Evolutionary conservation across 2,329 filamentous ascomycete species (phyloP).

Genomic region (Sporothrix pseudoabietina): DNA sequence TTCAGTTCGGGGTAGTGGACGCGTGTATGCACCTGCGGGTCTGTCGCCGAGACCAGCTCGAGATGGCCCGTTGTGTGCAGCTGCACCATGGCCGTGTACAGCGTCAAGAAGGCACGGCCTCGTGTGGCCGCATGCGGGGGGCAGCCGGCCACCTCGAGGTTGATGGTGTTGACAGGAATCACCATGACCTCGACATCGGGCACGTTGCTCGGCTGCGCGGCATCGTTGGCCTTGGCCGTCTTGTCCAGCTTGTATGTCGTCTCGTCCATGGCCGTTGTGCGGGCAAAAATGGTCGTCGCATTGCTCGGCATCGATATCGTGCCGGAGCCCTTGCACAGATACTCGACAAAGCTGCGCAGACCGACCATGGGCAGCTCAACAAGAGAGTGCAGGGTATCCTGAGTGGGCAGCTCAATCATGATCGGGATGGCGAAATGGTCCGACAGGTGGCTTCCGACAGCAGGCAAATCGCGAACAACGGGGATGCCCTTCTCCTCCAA

Average conservation of each 20-base stretch:
- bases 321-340: slow-evolving; percentile 39
- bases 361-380: slow-evolving; percentile 33
- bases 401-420: slow-evolving; percentile 37
- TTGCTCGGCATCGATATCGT: slow-evolving; percentile 36
- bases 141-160: slow-evolving; percentile 40
- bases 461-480: slow-evolving; percentile 36
- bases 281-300: slow-evolving; percentile 37
- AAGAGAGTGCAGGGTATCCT: slow-evolving; percentile 37
- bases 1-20: slow-evolving; percentile 41
- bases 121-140: slow-evolving; percentile 19
- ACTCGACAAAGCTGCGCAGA: slow-evolving; percentile 40
- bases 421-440: slow-evolving; percentile 41
- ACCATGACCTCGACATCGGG: slow-evolving; percentile 43
- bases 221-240: slow-evolving; percentile 35
- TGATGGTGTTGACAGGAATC: slow-evolving; percentile 44
- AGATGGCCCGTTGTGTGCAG: slow-evolving; percentile 40
- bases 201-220: slow-evolving; percentile 35
- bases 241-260: slow-evolving; percentile 36
- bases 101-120: slow-evolving; percentile 35
- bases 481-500: slow-evolving; percentile 36
- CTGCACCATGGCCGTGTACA: slow-evolving; percentile 40
- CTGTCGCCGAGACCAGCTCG: slow-evolving; percentile 41
- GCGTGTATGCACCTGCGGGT: slow-evolving; percentile 42
- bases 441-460: slow-evolving; percentile 38
- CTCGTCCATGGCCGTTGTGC: slow-evolving; percentile 39